Conservation (phyloP, 2,329 filamentous ascomycete genomes). For the Talaromyces sp. region DNA sequence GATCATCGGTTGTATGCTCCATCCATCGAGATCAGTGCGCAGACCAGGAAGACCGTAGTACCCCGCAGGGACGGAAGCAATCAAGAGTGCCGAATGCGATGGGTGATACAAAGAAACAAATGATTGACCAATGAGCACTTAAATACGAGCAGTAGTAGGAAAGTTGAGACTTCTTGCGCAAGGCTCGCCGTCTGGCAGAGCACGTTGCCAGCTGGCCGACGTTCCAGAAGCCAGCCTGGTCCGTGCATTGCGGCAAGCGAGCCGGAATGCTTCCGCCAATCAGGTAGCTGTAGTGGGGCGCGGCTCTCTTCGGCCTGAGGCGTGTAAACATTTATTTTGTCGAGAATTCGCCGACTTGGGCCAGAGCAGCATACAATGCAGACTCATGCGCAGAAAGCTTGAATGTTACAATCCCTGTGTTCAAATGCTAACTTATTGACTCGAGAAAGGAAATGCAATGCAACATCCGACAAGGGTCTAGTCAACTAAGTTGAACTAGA, state of each 20-base stretch:
- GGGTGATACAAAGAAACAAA: background rate
- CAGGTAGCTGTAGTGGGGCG: background rate
- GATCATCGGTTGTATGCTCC: constrained; percentile 18
- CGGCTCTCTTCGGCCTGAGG: background rate
- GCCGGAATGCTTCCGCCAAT: background rate
- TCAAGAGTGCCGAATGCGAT: background rate
- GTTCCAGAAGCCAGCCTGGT: background rate
- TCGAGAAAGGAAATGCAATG: background rate
- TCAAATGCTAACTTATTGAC: background rate
- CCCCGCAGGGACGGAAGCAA: background rate
- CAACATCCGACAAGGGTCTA: background rate
- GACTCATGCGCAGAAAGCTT: background rate
- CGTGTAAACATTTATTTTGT: background rate
- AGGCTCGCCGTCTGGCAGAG: background rate
- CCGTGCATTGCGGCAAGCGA: background rate
- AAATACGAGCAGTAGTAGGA: no score
- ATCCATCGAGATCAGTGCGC: constrained; percentile 14
- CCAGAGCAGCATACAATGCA: background rate
- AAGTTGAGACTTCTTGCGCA: background rate
- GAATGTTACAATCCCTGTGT: background rate
- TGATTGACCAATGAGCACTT: background rate
- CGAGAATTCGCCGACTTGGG: background rate
- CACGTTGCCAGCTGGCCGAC: background rate
- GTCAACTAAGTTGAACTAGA: background rate
- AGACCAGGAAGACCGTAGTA: background rate